Percentiles rank a stretch among this genome's conserved stretches.
phyloP scores from a whole-genome alignment of 495 filamentous ascomycete species.

The Aspergillus affinis region DNA sequence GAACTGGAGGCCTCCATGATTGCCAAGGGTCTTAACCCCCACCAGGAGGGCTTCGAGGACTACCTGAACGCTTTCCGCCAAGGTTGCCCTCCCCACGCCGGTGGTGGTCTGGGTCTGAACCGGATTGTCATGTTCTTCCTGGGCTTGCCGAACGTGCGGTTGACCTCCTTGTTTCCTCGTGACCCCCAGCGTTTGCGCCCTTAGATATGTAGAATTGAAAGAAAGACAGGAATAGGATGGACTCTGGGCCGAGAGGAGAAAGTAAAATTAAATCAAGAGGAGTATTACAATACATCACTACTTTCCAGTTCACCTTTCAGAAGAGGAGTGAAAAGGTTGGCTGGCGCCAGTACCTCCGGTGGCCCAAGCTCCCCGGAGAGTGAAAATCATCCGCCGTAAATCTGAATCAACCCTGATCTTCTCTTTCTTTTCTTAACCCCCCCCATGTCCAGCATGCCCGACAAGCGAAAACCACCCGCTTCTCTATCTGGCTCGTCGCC shows the following conservation, averaged over 20 bases:
- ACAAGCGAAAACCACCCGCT: constrained; percentile 36
- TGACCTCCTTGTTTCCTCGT: constrained; percentile 76
- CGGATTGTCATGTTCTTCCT: constrained; percentile 87
- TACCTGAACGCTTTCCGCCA: constrained; percentile 80
- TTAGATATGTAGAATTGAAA: constrained; percentile 27
- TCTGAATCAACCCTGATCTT: neutral
- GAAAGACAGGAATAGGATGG: neutral
- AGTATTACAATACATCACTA: neutral
- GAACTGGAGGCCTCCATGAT: constrained; percentile 68
- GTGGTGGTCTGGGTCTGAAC: constrained; percentile 85
- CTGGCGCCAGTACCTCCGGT: neutral
- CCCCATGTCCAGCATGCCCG: constrained; percentile 27
- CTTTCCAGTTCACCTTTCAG: neutral
- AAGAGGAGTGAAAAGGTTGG: too few relatives aligned
- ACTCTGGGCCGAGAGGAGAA: neutral
- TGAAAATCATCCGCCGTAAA: neutral
- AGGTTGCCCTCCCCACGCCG: constrained; percentile 79
- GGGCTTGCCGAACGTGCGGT: constrained; percentile 75
- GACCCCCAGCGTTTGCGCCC: constrained; percentile 82
- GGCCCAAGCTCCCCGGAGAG: constrained; percentile 20
- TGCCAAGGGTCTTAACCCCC: constrained; percentile 71
- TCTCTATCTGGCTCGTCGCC: constrained; percentile 19
- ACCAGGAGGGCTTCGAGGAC: constrained; percentile 73
- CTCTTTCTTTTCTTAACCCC: constrained; percentile 15
- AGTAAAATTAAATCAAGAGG: neutral